phyloP scores from a whole-genome alignment of 176 grass and related monocot species.

The Rhynchospora pubera region DNA sequence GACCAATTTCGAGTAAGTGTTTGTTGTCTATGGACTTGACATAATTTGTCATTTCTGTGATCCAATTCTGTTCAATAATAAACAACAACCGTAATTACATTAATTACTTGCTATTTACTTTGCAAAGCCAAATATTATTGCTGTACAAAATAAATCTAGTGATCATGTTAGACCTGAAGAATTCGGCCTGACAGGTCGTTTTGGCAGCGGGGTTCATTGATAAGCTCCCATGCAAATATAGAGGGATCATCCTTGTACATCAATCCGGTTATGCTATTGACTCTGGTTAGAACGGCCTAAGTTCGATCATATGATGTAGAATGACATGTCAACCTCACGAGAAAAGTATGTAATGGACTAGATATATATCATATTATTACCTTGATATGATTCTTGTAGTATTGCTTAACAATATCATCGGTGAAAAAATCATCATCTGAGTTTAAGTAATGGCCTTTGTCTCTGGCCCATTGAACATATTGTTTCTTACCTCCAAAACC shows the following conservation, averaged over 20 bases:
- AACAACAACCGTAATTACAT: not conserved
- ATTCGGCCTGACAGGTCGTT: conserved; percentile 57
- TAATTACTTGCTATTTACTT: not conserved
- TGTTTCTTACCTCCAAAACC: conserved; percentile 62
- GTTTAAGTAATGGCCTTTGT: conserved; percentile 32
- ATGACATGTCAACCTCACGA: not conserved
- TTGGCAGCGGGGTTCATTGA: conserved; percentile 64
- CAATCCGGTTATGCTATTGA: conserved; percentile 52
- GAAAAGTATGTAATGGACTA: not conserved
- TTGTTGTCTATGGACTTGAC: conserved; percentile 72
- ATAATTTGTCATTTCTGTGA: conserved; percentile 55
- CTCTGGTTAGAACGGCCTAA: conserved; percentile 43
- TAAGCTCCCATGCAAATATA: conserved; percentile 87
- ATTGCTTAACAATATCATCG: conserved; percentile 23
- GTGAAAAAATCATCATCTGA: conserved; percentile 62
- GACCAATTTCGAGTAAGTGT: conserved; percentile 67
- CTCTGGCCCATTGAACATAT: conserved; percentile 75
- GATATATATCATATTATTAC: not conserved
- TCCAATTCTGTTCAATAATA: conserved; percentile 33
- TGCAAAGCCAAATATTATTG: not conserved
- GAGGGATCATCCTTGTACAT: conserved; percentile 66
- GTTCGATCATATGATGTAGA: not conserved
- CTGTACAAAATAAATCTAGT: not conserved
- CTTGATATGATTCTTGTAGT: conserved; percentile 74
- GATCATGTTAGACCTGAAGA: conserved; percentile 34